Percentiles rank a stretch among this genome's conserved stretches.
Conservation (phyloP, 2,329 filamentous ascomycete genomes). For the Leptographium flavum region DNA sequence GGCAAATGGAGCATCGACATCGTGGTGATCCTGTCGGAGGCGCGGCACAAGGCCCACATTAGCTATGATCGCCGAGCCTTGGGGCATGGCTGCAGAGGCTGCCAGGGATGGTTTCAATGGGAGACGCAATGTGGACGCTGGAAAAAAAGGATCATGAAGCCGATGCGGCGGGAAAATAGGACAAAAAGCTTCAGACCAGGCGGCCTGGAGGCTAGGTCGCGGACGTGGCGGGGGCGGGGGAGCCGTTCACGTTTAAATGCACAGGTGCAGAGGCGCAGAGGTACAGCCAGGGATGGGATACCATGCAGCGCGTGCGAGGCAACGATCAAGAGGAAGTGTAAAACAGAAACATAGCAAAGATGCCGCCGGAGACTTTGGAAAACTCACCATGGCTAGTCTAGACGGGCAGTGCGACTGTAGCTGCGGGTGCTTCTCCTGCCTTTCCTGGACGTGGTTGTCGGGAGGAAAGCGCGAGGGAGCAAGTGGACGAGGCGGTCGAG, state of each 20-base stretch:
- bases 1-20: slow-evolving; percentile 37
- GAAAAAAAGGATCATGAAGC: background rate
- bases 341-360: background rate
- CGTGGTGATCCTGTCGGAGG: slow-evolving; percentile 26
- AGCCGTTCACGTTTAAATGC: no score
- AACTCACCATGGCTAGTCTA: slow-evolving; percentile 3
- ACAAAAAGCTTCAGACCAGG: background rate
- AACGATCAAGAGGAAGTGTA: background rate
- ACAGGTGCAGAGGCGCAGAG: background rate
- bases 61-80: slow-evolving; percentile 4
- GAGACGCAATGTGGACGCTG: no score
- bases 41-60: slow-evolving; percentile 16
- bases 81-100: background rate
- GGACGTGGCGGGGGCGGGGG: background rate
- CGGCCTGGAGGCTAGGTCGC: background rate
- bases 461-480: background rate
- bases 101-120: no score
- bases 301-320: background rate
- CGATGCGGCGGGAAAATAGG: background rate
- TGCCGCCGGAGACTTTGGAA: background rate
- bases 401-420: background rate
- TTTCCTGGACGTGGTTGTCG: background rate
- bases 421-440: background rate
- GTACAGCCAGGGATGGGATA: no score
- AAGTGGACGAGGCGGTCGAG: background rate